Evolutionary conservation across 2,329 filamentous ascomycete species (phyloP), one percentile per base, ranked within the genome.

Genomic region (Cordyceps fumosorosea): DNA sequence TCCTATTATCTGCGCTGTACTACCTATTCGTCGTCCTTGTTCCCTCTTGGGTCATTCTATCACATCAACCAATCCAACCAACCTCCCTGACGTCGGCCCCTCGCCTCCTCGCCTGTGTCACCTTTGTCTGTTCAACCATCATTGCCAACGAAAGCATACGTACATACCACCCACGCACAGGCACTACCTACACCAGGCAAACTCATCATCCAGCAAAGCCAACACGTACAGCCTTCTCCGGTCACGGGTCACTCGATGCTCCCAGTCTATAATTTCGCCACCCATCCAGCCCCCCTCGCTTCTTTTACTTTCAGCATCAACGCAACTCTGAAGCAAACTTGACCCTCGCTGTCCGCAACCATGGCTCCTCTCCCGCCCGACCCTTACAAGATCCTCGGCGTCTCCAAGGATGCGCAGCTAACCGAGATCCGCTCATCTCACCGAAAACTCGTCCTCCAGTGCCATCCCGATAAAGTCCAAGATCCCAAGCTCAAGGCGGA

Each of bases 391-490:
- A 81, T 84, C 60, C 82, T 97, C 56, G 90, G 90, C 59, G 83
- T 97, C 62, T 72, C 86, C 64, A 89, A 85, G 71, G 84, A 88
- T 74, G 90, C 90, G 54, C 84, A 89, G 64, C 73, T 86, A 48
- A 68, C 85, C 54, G 84, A 88, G 67, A 93, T 97, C 73, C 89
- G 90, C 70, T 83, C 85, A 57, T 89, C 90, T 18, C 88, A 96
- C 77, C 87, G 90, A 69, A 96, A 96, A 74, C 86, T 96, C 47
- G 90, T 91, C 42, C 84, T 96, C 68, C 91, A 90, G 74, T 93
- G 89, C 72, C 93, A 97, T 69, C 93, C 93, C 40, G 93, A 97
- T 80, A 96, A 96, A 77, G 85, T 96, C 65, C 88, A 91, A 67
- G 85, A 96, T 69, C 86, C 88, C 59, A 80, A 85, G 18, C 79